These are phyloP conservation scores for Coleophoma crateriformis DNA, from an alignment of 2,329 filamentous ascomycete species.

Conservation along the genomic window DNA sequence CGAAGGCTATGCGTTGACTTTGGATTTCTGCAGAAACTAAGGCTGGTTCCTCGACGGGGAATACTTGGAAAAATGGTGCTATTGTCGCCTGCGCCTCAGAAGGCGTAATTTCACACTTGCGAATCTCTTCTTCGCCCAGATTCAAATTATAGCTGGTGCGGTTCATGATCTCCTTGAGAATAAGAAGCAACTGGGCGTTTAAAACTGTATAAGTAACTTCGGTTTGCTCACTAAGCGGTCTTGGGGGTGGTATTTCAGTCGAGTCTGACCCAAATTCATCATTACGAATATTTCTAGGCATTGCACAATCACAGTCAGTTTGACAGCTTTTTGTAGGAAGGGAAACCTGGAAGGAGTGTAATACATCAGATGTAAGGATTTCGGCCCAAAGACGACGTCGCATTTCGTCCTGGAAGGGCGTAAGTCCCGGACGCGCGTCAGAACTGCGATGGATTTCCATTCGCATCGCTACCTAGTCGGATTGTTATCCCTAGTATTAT, in stretches of 20 bases:
- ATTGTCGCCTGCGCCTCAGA: background rate
- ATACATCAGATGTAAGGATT: too few relatives aligned
- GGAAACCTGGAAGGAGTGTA: too few relatives aligned
- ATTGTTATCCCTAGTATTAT: too few relatives aligned
- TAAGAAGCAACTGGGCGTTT: constrained; percentile 3
- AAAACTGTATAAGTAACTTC: constrained; percentile 4
- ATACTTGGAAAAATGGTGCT: background rate
- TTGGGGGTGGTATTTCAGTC: constrained; percentile 2
- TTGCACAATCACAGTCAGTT: too few relatives aligned
- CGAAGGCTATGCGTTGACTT: too few relatives aligned
- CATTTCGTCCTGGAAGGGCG: too few relatives aligned
- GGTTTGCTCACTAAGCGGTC: constrained; percentile 2
- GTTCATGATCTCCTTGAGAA: constrained; percentile 3
- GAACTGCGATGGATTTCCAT: too few relatives aligned
- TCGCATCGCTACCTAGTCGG: too few relatives aligned
- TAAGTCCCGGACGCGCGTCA: too few relatives aligned
- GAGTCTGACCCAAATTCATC: constrained; percentile 2
- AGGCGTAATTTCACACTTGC: constrained; percentile 1
- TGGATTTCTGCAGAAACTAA: too few relatives aligned
- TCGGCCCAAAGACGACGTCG: too few relatives aligned
- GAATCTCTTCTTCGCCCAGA: background rate
- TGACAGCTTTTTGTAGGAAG: too few relatives aligned
- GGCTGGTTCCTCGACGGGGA: background rate
- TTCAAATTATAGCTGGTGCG: constrained; percentile 2
- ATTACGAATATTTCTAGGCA: constrained; percentile 3